Percentiles rank a stretch among this genome's conserved stretches.
These are phyloP conservation scores for Acer negundo DNA, from an alignment of 345 rosid genomes.

Conservation along the genomic window DNA sequence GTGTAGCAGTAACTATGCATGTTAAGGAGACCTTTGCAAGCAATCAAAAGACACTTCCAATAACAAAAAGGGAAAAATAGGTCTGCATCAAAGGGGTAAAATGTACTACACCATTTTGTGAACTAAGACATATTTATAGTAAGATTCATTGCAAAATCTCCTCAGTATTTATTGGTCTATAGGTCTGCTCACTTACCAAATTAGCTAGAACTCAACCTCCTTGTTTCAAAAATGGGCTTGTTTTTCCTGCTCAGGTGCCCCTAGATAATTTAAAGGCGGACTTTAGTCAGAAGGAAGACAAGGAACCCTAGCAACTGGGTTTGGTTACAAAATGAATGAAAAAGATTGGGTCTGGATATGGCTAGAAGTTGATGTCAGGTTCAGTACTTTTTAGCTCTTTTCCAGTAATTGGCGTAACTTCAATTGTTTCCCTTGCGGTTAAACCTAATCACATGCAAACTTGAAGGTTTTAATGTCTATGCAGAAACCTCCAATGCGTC, in stretches of 20 bases:
- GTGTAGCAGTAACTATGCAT: not conserved
- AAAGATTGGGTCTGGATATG: not conserved
- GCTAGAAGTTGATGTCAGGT: slow-evolving; percentile 3
- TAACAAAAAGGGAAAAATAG: not conserved
- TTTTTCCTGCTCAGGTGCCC: not conserved
- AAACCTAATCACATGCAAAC: not conserved
- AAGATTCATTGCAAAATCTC: not conserved
- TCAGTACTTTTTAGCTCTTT: not conserved
- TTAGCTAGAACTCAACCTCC: not conserved
- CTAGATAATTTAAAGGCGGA: too few relatives aligned
- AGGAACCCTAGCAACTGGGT: not conserved
- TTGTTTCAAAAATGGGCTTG: not conserved
- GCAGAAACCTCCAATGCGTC: too few relatives aligned
- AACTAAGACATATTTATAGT: not conserved
- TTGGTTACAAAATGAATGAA: too few relatives aligned
- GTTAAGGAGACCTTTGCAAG: not conserved
- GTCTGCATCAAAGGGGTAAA: not conserved
- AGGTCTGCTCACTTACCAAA: not conserved
- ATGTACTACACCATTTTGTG: not conserved
- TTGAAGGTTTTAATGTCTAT: not conserved
- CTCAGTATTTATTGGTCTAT: not conserved
- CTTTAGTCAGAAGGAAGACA: not conserved
- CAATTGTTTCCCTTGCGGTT: not conserved
- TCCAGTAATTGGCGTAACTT: not conserved
- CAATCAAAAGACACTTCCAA: not conserved